These are phyloP conservation scores for Cichorium intybus DNA, from an alignment of 140 eudicot genomes.

Conservation along the genomic window DNA sequence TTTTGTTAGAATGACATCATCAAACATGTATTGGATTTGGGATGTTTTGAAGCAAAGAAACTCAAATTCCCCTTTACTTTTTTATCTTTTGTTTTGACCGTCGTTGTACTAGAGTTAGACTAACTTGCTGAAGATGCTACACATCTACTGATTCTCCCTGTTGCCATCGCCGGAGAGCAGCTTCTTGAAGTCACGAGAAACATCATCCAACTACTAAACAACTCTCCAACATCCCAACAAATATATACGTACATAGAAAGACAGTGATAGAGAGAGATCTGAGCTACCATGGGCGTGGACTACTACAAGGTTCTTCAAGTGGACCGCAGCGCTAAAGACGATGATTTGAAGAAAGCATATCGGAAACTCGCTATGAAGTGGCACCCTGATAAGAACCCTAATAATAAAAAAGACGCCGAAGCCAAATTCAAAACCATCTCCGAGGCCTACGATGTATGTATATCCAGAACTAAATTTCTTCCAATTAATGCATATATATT, in stretches of 20 bases:
- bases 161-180: background rate
- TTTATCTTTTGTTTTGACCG: background rate
- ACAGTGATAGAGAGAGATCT: background rate
- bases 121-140: background rate
- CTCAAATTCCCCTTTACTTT: no score
- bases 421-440: constrained; percentile 89
- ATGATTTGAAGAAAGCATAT: constrained; percentile 85
- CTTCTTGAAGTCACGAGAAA: background rate
- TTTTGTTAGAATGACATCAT: no score
- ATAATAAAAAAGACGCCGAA: constrained; percentile 78
- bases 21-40: no score
- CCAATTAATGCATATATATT: background rate
- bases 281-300: constrained; percentile 64
- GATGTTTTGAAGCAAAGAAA: no score
- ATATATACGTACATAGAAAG: background rate
- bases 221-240: background rate
- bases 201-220: background rate
- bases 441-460: constrained; percentile 77
- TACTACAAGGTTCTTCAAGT: constrained; percentile 80
- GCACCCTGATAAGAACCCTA: constrained; percentile 94
- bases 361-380: constrained; percentile 87
- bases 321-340: constrained; percentile 75
- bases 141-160: background rate
- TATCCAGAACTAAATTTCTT: background rate
- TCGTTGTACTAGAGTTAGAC: background rate